Percentiles rank a stretch among this genome's conserved stretches.
Conservation (phyloP, 306 rosid genomes). For the Dryas alaskensis region DNA sequence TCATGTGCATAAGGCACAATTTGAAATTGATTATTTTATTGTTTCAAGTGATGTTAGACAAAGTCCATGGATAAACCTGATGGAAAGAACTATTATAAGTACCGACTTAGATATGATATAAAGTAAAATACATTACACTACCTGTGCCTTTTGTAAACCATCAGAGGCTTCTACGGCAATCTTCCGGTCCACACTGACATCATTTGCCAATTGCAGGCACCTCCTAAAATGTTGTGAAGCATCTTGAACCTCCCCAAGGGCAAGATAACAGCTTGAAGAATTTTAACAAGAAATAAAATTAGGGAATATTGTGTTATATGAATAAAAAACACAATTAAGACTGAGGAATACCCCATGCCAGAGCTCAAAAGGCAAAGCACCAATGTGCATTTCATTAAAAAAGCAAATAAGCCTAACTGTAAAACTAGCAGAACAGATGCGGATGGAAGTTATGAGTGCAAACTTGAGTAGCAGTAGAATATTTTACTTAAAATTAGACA, state of each 20-base stretch:
- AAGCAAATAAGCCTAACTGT: background rate
- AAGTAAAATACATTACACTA: slow-evolving; percentile 28
- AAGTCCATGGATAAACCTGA: background rate
- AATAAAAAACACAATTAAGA: background rate
- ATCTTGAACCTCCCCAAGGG: slow-evolving; percentile 80
- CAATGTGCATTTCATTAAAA: background rate
- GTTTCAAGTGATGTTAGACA: background rate
- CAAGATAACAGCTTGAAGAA: slow-evolving; percentile 71
- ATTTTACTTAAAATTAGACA: background rate
- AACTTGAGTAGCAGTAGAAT: background rate
- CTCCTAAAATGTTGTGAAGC: slow-evolving; percentile 68
- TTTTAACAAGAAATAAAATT: slow-evolving; percentile 18
- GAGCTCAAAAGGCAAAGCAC: slow-evolving; percentile 5
- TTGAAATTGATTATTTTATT: background rate
- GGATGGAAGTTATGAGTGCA: background rate
- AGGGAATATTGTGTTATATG: slow-evolving; percentile 23
- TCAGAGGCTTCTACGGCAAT: slow-evolving; percentile 90
- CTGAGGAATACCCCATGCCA: background rate
- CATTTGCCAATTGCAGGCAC: slow-evolving; percentile 77
- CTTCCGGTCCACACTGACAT: slow-evolving; percentile 76
- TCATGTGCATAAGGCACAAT: background rate
- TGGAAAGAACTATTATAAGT: background rate
- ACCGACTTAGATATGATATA: background rate
- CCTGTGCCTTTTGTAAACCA: slow-evolving; percentile 88
- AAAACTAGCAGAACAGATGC: background rate